These are phyloP conservation scores for Alternaria hordeiaustralica DNA, from an alignment of 2,329 filamentous ascomycete species.

Conservation along the genomic window DNA sequence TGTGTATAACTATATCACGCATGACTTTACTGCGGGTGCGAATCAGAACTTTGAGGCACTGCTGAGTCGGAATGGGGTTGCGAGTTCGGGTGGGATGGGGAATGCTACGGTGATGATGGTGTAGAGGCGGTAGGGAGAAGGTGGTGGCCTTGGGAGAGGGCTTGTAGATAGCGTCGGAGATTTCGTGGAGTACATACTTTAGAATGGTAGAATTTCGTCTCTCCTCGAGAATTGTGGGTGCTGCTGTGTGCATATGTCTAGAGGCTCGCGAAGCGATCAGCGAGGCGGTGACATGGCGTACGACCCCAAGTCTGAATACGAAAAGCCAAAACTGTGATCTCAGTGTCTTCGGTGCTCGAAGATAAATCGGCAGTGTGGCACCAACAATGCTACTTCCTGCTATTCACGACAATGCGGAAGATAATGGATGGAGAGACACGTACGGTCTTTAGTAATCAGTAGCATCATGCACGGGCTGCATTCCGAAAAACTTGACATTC, in stretches of 20 bases:
- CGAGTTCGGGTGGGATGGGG: not conserved
- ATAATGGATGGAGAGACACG: not conserved
- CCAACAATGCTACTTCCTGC: not conserved
- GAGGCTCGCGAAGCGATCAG: not conserved
- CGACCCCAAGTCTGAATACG: not conserved
- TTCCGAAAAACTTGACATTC: not conserved
- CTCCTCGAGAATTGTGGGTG: not conserved
- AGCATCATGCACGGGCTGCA: not conserved
- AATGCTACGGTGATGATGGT: not conserved
- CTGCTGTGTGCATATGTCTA: not conserved
- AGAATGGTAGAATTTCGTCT: not conserved
- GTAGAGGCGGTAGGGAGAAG: not conserved
- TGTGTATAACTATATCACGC: conserved; percentile 37
- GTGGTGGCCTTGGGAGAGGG: no score
- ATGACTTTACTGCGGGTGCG: conserved; percentile 33
- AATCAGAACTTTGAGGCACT: conserved; percentile 35
- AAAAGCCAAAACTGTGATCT: not conserved
- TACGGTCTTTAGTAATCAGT: accelerated
- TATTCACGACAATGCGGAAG: not conserved
- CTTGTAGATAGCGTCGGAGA: not conserved
- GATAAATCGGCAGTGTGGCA: not conserved
- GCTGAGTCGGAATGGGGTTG: conserved; percentile 33
- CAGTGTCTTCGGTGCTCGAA: not conserved
- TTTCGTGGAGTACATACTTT: not conserved
- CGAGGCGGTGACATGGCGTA: not conserved